Conservation (phyloP, 2,329 filamentous ascomycete species). For the Cercospora nicotianae region DNA sequence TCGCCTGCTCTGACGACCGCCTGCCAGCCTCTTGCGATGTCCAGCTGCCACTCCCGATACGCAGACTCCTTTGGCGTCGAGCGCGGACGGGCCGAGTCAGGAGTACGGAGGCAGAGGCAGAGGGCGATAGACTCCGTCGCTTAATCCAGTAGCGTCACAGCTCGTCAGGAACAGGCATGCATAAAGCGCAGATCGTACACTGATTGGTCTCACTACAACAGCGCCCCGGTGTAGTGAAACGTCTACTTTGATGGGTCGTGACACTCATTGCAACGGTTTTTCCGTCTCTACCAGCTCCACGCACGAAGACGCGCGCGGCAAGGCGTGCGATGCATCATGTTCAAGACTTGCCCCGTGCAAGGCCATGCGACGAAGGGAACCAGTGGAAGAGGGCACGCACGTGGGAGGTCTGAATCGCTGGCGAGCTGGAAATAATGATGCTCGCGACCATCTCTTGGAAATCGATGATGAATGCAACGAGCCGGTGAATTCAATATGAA, state of each 20-base stretch:
- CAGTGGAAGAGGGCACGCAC: background rate
- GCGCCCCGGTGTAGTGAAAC: background rate
- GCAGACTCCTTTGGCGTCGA: background rate
- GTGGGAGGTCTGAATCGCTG: background rate
- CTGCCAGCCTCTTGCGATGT: background rate
- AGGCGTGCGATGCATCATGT: background rate
- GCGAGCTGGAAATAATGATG: background rate
- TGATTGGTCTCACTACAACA: background rate
- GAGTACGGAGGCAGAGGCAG: background rate
- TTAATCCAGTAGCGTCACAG: background rate
- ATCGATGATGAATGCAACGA: conserved; percentile 1
- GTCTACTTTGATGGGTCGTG: background rate
- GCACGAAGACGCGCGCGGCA: conserved; percentile 3
- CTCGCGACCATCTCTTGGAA: background rate
- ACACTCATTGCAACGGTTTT: background rate
- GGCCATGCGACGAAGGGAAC: background rate
- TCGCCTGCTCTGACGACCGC: background rate
- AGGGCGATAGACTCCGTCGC: conserved; percentile 1
- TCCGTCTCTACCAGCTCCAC: background rate
- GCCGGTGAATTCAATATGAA: background rate
- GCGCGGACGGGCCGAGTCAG: background rate
- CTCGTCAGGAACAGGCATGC: conserved; percentile 5
- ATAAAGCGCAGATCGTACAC: background rate
- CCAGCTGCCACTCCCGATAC: background rate
- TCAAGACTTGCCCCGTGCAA: background rate